phyloP scores from a whole-genome alignment of 371 early-diverging fungal genomes.

The Mortierella sp. region DNA sequence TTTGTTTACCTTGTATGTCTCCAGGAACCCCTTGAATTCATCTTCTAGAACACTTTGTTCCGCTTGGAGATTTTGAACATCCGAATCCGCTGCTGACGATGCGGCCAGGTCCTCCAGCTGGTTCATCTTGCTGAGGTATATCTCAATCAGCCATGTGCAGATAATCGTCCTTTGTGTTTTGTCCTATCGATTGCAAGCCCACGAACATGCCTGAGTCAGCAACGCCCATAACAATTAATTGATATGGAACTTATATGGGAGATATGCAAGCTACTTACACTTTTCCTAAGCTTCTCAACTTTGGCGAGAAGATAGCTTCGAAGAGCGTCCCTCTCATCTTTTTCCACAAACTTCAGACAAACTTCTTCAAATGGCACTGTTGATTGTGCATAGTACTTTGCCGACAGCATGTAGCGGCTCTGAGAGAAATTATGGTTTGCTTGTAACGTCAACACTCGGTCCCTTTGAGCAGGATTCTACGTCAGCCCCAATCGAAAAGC shows the following conservation, averaged over 20 bases:
- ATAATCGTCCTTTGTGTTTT: constrained; percentile 83
- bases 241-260: neutral
- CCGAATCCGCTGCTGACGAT: constrained; percentile 59
- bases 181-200: constrained; percentile 62
- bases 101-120: constrained; percentile 70
- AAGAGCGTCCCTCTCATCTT: constrained; percentile 80
- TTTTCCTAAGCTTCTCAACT: constrained; percentile 67
- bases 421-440: constrained; percentile 88
- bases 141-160: constrained; percentile 90
- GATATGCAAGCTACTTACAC: constrained; percentile 55
- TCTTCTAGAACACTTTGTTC: constrained; percentile 60
- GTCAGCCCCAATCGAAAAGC: no score
- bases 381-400: constrained; percentile 87
- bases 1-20: constrained; percentile 69
- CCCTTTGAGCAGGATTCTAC: constrained; percentile 76
- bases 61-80: constrained; percentile 44
- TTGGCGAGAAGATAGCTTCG: constrained; percentile 78
- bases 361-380: constrained; percentile 89
- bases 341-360: constrained; percentile 82
- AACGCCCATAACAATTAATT: neutral
- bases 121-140: constrained; percentile 83
- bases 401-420: constrained; percentile 79
- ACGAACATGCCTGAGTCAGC: neutral
- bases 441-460: constrained; percentile 82
- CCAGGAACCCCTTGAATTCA: constrained; percentile 79